Evolutionary conservation across 1,284 basidiomycete genomes (phyloP).

Genomic region (Coniophora puteana): DNA sequence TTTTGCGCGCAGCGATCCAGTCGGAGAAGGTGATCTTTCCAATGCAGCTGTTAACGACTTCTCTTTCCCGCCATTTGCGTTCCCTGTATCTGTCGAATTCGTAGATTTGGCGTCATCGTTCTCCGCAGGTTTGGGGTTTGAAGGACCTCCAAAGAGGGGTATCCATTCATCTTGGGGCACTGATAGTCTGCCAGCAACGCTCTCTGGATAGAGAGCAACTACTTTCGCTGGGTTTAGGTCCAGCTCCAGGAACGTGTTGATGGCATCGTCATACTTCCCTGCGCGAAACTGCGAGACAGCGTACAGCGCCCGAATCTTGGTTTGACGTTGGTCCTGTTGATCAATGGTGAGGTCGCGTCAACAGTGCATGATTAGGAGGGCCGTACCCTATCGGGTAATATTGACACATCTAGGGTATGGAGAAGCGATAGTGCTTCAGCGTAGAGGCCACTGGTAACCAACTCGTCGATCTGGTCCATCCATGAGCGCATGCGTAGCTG

Average conservation of each 20-base stretch:
- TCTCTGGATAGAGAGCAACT: conserved; percentile 83
- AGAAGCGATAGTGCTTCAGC: conserved; percentile 80
- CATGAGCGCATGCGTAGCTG: conserved; percentile 69
- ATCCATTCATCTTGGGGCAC: conserved; percentile 78
- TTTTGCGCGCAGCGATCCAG: conserved; percentile 47
- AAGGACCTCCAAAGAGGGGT: conserved; percentile 79
- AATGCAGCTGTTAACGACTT: conserved; percentile 24
- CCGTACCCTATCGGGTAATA: conserved; percentile 65
- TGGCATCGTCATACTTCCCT: conserved; percentile 70
- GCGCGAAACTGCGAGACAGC: conserved; percentile 77
- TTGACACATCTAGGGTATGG: conserved; percentile 61
- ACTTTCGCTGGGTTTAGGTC: conserved; percentile 94
- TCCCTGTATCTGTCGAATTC: conserved; percentile 23
- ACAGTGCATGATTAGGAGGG: neutral
- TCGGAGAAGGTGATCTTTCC: conserved; percentile 34
- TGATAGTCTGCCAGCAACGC: conserved; percentile 76
- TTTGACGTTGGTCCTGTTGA: conserved; percentile 47
- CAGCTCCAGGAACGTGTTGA: conserved; percentile 85
- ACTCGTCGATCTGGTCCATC: conserved; percentile 82
- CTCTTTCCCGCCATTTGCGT: conserved; percentile 17
- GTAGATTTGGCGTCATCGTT: conserved; percentile 29
- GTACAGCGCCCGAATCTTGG: conserved; percentile 62
- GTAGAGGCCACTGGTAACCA: conserved; percentile 72
- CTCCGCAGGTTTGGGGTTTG: conserved; percentile 13
- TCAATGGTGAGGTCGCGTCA: neutral